Evolutionary conservation across 768 basidiomycete species (phyloP).

Genomic region (Lepiota venenata): DNA sequence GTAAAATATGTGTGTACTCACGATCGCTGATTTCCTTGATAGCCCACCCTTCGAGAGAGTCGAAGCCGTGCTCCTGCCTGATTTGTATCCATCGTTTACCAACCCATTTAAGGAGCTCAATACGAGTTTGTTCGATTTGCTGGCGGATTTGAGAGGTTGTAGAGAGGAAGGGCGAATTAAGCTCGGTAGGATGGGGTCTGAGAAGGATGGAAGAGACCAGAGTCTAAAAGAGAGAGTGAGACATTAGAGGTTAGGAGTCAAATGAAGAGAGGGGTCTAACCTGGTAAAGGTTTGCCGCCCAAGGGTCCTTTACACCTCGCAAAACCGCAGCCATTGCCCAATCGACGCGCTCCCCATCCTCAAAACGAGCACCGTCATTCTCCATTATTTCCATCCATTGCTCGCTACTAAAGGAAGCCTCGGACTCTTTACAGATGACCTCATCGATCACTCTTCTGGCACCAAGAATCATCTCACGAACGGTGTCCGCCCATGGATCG

Average conservation of each 20-base stretch:
- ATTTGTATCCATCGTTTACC: slow-evolving; percentile 75
- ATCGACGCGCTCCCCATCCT: slow-evolving; percentile 76
- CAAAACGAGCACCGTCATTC: slow-evolving; percentile 68
- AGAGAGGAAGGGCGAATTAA: slow-evolving; percentile 58
- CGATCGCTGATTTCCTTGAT: slow-evolving; percentile 85
- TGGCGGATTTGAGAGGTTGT: slow-evolving; percentile 68
- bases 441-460: slow-evolving; percentile 64
- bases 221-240: slow-evolving; percentile 38
- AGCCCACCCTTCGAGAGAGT: slow-evolving; percentile 80
- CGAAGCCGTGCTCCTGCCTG: slow-evolving; percentile 77
- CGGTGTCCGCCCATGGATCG: slow-evolving; percentile 68
- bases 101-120: slow-evolving; percentile 71
- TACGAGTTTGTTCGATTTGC: slow-evolving; percentile 68
- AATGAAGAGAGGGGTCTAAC: slow-evolving; percentile 34
- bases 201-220: slow-evolving; percentile 73
- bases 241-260: neutral
- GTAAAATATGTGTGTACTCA: slow-evolving; percentile 45
- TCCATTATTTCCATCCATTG: slow-evolving; percentile 80
- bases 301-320: slow-evolving; percentile 59
- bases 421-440: slow-evolving; percentile 54
- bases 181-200: slow-evolving; percentile 58
- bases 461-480: slow-evolving; percentile 62
- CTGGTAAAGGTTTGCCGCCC: slow-evolving; percentile 76
- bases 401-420: slow-evolving; percentile 58
- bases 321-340: slow-evolving; percentile 66